Evolutionary conservation across 176 grass and related monocot genomes (phyloP).

Genomic region (Aegilops tauschii): DNA sequence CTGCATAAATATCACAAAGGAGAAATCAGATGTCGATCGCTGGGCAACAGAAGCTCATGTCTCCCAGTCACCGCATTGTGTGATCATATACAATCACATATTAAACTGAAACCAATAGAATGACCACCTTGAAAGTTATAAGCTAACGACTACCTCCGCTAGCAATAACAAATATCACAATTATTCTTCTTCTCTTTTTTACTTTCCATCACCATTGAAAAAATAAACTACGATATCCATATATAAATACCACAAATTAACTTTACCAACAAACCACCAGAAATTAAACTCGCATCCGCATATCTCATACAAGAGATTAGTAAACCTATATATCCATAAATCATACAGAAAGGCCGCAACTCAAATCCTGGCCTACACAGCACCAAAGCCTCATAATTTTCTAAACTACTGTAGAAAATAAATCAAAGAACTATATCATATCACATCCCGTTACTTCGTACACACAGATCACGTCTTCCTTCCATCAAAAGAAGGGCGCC

Average conservation of each 20-base stretch:
- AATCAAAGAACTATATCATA: background rate
- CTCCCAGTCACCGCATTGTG: background rate
- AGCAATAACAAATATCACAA: slow-evolving; percentile 25
- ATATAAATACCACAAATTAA: background rate
- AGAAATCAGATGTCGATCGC: background rate
- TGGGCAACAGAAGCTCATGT: background rate
- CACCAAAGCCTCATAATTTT: background rate
- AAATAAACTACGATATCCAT: background rate
- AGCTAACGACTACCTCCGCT: background rate
- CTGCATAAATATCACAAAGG: slow-evolving; percentile 22
- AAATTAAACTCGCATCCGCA: background rate
- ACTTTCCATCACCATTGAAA: background rate
- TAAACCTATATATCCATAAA: background rate
- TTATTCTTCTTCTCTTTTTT: background rate
- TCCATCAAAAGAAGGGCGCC: background rate
- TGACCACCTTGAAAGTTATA: background rate
- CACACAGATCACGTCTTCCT: background rate
- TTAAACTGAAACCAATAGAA: background rate
- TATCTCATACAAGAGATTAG: background rate
- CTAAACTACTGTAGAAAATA: background rate
- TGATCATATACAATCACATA: background rate
- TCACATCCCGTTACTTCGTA: background rate
- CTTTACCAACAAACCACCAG: background rate
- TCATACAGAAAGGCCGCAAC: background rate
- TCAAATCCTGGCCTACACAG: background rate